Evolutionary conservation across 2,329 filamentous ascomycete species (phyloP), one percentile per base, ranked within the genome.

Genomic region (Trichocomaceae sp.): DNA sequence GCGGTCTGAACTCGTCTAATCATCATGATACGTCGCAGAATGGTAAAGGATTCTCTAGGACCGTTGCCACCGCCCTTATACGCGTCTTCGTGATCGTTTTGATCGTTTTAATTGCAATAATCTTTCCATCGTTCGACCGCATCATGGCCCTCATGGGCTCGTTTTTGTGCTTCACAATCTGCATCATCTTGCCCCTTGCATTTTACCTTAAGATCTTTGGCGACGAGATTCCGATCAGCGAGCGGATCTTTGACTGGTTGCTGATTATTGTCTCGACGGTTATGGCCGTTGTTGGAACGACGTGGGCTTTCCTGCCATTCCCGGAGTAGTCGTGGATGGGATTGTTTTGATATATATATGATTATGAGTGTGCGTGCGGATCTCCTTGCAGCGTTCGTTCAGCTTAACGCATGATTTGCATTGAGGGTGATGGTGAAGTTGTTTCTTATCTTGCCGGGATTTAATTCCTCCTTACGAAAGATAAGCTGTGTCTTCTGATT

Each of bases 141-240:
- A 91, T 96, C 66, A 95, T 95, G 85, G 87, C 88, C 3, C 85
- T 96, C 58, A 84, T 97, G 74, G 92, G 93, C 12, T 89, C 87
- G 39, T 87, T 90, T 3, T 80, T 96, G 15, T 96, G 92, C 73
- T 96, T 96, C 64, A 89, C 88, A 17, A 95, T 97, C 61, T 97
- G 92, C 72, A 85, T 97, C 61, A 90, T 95, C 70, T 77, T 99
- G 50, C 93, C 92, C 0, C 76, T 96, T 31, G 81, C 85, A 4
- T 97, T 99, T 67, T 90, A 97, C 66, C 74, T 97, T 55, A 95
- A 91, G 73, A 83, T 97, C 1, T 97, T 95, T 68, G 83, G 84
- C 47, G 79, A 83, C 49, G 84, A 92, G 57, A 82, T 96, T 46
- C 74, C 77, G 1, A 61, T 69, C 1, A 67, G 68, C 20, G 89